Percentiles rank a stretch among this genome's conserved stretches.
These are phyloP conservation scores for Hyparrhenia diplandra DNA, from an alignment of 176 grass and related monocot species.

Conservation along the genomic window DNA sequence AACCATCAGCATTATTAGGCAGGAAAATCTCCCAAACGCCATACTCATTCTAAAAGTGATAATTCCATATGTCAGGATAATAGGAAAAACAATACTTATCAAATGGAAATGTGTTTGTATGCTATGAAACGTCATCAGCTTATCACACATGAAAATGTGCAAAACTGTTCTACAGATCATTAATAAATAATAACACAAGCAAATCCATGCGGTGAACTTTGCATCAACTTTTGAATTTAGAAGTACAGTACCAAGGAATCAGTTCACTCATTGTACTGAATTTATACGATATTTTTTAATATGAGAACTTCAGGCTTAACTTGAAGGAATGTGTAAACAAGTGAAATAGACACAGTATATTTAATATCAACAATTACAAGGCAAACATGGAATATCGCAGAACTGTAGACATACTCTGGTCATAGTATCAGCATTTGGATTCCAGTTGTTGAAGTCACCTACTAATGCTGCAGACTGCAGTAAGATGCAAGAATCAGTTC, in stretches of 20 bases:
- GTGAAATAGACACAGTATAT: constrained; percentile 22
- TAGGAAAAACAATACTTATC: neutral
- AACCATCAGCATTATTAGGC: constrained; percentile 82
- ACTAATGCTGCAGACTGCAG: constrained; percentile 86
- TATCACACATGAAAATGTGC: constrained; percentile 4
- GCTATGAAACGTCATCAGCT: neutral
- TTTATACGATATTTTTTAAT: neutral
- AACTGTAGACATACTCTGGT: constrained; percentile 45
- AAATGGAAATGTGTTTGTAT: constrained; percentile 3
- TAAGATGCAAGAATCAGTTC: constrained; percentile 30
- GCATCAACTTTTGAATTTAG: neutral
- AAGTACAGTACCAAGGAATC: neutral
- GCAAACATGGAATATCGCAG: constrained; percentile 14
- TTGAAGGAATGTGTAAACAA: constrained; percentile 18
- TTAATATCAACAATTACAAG: constrained; percentile 21
- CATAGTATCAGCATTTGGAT: constrained; percentile 75
- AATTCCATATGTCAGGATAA: constrained; percentile 25
- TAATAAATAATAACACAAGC: neutral
- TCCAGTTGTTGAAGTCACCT: constrained; percentile 99
- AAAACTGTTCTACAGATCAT: neutral
- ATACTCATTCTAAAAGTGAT: constrained; percentile 74
- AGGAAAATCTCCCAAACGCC: constrained; percentile 93
- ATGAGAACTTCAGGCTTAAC: neutral
- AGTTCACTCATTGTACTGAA: neutral
- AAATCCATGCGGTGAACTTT: neutral